A percentile compares a stretch with the other conserved stretches of the same genome.
These are phyloP conservation scores for Aspergillus fischeri DNA, from an alignment of 2,329 filamentous ascomycete genomes.

Conservation along the genomic window DNA sequence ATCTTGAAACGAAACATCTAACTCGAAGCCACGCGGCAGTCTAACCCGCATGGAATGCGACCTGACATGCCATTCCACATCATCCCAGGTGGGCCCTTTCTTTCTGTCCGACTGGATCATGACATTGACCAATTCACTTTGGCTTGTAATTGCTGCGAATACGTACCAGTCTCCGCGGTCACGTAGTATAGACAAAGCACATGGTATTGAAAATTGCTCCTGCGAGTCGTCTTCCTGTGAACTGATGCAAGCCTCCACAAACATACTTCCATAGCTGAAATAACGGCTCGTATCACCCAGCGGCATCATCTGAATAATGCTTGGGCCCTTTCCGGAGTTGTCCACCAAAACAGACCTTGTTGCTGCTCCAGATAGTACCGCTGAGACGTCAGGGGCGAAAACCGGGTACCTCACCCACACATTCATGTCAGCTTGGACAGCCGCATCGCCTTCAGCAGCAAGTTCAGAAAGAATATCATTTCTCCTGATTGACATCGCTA, in stretches of 20 bases:
- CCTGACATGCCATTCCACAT: constrained; percentile 73
- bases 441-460: constrained; percentile 58
- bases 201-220: constrained; percentile 68
- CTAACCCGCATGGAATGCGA: constrained; percentile 62
- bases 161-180: constrained; percentile 65
- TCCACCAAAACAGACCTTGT: constrained; percentile 44
- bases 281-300: constrained; percentile 68
- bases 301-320: constrained; percentile 66
- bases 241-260: constrained; percentile 69
- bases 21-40: constrained; percentile 69
- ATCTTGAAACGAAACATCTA: constrained; percentile 68
- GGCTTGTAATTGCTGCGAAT: constrained; percentile 71
- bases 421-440: constrained; percentile 75
- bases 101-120: constrained; percentile 66
- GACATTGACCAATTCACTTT: constrained; percentile 72
- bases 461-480: constrained; percentile 70
- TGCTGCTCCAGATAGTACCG: constrained; percentile 61
- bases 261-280: constrained; percentile 77
- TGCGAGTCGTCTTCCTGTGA: constrained; percentile 63
- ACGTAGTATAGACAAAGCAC: constrained; percentile 71
- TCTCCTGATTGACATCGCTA: constrained; percentile 77
- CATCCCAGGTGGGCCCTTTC: constrained; percentile 71
- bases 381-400: constrained; percentile 66
- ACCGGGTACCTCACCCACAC: constrained; percentile 78
- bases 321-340: constrained; percentile 42